Evolutionary conservation across 202 grass and related monocot species (phyloP).

Genomic region (Carex arenaria): DNA sequence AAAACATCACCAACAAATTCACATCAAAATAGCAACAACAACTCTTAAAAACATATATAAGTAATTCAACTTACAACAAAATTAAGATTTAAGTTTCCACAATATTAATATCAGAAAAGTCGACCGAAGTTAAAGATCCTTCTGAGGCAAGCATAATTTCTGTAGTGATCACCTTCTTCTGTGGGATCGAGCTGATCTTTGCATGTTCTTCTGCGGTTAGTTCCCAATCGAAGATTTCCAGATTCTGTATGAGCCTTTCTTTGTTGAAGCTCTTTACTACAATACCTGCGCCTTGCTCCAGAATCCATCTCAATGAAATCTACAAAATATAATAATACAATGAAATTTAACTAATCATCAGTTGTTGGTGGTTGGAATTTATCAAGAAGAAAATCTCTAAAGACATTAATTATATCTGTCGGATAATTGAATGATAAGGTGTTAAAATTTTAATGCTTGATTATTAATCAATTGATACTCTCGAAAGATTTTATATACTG

Average conservation of each 20-base stretch:
- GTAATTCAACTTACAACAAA: neutral
- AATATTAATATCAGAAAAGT: conserved; percentile 36
- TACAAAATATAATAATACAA: neutral
- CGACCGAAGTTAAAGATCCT: conserved; percentile 24
- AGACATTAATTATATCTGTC: neutral
- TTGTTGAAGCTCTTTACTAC: conserved; percentile 38
- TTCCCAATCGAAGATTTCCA: conserved; percentile 41
- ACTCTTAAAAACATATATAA: neutral
- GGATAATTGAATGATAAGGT: neutral
- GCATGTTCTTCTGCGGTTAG: conserved; percentile 29
- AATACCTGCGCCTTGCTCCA: conserved; percentile 47
- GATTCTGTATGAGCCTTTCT: conserved; percentile 39
- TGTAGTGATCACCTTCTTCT: conserved; percentile 26
- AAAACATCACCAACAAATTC: neutral
- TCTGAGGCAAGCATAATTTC: conserved; percentile 15
- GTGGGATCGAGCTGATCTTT: conserved; percentile 38
- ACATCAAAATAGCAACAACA: neutral
- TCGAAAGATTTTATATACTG: neutral
- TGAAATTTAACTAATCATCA: neutral
- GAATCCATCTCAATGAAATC: conserved; percentile 54
- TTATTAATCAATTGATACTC: neutral
- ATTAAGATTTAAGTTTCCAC: conserved; percentile 10
- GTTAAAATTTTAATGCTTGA: neutral
- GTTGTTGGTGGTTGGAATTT: conserved; percentile 12
- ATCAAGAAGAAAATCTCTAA: neutral